Percentiles rank a stretch among this genome's conserved stretches.
phyloP scores from a whole-genome alignment of 257 asterid species.

The Buddleja alternifolia region DNA sequence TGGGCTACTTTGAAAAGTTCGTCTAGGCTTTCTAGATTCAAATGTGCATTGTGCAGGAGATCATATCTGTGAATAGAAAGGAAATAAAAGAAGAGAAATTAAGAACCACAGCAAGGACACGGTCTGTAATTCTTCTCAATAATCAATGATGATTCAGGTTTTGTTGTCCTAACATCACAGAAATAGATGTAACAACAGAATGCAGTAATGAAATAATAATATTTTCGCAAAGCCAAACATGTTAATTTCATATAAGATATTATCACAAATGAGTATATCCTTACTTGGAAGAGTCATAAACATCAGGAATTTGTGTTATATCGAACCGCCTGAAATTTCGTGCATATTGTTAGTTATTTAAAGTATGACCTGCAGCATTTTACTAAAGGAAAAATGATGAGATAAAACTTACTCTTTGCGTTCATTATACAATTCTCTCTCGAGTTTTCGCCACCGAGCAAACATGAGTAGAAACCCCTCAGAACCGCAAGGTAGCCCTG shows the following conservation, averaged over 20 bases:
- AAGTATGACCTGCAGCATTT: not conserved
- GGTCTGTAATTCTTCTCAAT: conserved; percentile 12
- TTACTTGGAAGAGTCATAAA: conserved; percentile 99
- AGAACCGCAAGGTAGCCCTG: conserved; percentile 97
- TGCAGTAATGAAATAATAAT: not conserved
- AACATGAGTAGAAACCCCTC: conserved; percentile 99
- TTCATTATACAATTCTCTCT: conserved; percentile 86
- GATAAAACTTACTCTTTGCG: conserved; percentile 73
- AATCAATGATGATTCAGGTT: not conserved
- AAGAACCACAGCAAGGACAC: conserved; percentile 12
- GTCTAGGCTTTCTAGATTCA: conserved; percentile 73
- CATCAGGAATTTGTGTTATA: conserved; percentile 95
- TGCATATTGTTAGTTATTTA: conserved; percentile 29
- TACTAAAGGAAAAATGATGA: not conserved
- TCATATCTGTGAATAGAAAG: conserved; percentile 66
- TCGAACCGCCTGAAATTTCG: conserved; percentile 78
- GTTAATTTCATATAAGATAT: not conserved
- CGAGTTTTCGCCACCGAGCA: conserved; percentile 99
- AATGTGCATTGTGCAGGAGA: conserved; percentile 94
- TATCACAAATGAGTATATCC: conserved; percentile 28
- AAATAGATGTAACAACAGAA: not conserved
- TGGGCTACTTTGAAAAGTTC: conserved; percentile 95
- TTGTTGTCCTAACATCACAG: not conserved
- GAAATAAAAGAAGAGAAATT: not conserved
- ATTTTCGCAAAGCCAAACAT: not conserved